Evolutionary conservation across 2,329 filamentous ascomycete species (phyloP).

Genomic region (Calycina marina): DNA sequence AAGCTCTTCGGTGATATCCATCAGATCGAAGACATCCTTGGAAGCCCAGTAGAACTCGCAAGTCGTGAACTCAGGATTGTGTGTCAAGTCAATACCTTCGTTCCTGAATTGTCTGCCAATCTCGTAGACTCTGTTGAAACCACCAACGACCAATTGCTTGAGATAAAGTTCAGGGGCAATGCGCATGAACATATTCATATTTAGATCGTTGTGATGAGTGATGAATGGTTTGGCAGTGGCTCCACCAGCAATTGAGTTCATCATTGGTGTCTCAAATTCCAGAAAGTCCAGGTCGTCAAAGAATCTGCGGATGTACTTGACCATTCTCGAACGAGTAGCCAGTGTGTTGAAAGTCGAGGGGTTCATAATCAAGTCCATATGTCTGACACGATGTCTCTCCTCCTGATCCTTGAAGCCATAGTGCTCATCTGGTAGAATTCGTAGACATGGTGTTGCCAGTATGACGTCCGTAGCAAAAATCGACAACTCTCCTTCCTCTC

Average conservation of each 20-base stretch:
- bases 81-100: conserved; percentile 79
- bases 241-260: conserved; percentile 89
- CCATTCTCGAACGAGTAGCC: conserved; percentile 73
- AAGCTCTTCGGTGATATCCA: conserved; percentile 85
- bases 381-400: conserved; percentile 81
- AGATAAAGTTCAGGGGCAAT: conserved; percentile 92
- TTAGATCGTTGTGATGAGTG: conserved; percentile 89
- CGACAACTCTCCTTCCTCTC: conserved; percentile 79
- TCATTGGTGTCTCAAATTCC: conserved; percentile 41
- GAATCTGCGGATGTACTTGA: conserved; percentile 74
- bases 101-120: conserved; percentile 93
- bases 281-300: conserved; percentile 53
- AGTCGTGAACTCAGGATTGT: conserved; percentile 97
- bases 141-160: conserved; percentile 90
- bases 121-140: conserved; percentile 88
- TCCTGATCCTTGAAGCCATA: conserved; percentile 95
- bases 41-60: conserved; percentile 97
- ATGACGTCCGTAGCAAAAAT: conserved; percentile 81
- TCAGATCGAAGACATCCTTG: conserved; percentile 79
- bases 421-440: conserved; percentile 78
- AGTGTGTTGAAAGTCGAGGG: conserved; percentile 72
- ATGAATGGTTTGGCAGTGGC: conserved; percentile 91
- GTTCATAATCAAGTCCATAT: conserved; percentile 92
- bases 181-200: conserved; percentile 91
- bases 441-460: conserved; percentile 80